Base-by-base conservation (phyloP, 2,329 filamentous ascomycete genomes). In the Ophiostoma sp. region DNA sequence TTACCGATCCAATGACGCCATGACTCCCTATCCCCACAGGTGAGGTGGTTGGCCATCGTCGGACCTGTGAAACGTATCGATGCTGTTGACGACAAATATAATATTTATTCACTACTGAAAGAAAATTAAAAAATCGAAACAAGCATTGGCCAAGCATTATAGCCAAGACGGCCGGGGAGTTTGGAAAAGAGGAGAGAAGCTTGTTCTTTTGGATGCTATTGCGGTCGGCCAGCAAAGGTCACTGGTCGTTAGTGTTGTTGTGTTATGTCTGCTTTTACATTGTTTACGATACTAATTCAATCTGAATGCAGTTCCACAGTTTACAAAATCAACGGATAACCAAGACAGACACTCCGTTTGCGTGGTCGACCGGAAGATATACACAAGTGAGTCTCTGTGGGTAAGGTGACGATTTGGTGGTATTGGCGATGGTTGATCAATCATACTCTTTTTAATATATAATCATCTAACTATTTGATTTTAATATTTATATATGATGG, bases 81-180 rank as follows among this genome's bases (percentile, higher is more conserved):
- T 2, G 52, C 27, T 57, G n/a, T 57, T 4, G 52, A 13, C 10
- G 8, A 13, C 23, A 8, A 27, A 27, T 57, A 27, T 54, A 31
- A 20, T 15, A 48, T 20, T 27, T 31, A 13, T 11, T 23, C 10
- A 31, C n/a, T 27, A 4, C n/a, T 10, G 52, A 4, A 27, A 48
- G 17, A 57, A 65, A 65, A 67, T 44, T 35, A 36, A 33, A 23
- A 33, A 69, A 62, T 67, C 27, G 67, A 67, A 8, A 68, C 36
- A 39, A 27, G 52, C 52, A 57, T 27, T 8, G 52, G 52, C 52
- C 52, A 57, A 57, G 52, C 52, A 31, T 57, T 57, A 10, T 11
- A 27, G 52, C 52, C 52, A 57, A 57, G 52, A 57, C 52, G 52
- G 23, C 52, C 52, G 52, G 52, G 52, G 52, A 15, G 52, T 31